phyloP scores from a whole-genome alignment of 2,329 filamentous ascomycete genomes.

The Apiospora kogelbergensis region DNA sequence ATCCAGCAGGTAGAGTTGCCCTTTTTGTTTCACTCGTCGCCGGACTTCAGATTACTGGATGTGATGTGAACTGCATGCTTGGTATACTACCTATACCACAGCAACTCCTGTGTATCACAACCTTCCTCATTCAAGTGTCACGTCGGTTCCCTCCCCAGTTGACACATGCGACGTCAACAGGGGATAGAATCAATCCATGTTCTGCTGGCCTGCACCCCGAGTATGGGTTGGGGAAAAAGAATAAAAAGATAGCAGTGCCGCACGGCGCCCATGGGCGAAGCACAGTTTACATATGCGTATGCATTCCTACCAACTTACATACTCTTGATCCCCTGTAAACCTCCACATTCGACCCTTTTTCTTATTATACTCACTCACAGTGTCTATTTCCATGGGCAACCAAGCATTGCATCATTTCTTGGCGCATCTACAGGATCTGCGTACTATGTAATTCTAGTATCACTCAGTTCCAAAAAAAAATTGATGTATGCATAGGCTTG shows the following conservation, averaged over 20 bases:
- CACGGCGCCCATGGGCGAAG: background rate
- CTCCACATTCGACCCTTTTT: background rate
- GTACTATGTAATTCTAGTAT: background rate
- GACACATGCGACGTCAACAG: background rate
- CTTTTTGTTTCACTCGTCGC: constrained; percentile 8
- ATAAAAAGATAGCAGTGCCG: background rate
- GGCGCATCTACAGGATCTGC: background rate
- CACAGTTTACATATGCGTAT: background rate
- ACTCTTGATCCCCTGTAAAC: background rate
- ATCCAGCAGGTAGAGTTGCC: background rate
- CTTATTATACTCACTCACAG: background rate
- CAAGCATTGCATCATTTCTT: background rate
- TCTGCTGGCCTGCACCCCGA: background rate
- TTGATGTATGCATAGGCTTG: background rate
- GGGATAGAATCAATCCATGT: background rate
- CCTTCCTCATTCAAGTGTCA: background rate
- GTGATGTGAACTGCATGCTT: background rate
- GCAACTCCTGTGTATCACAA: constrained; percentile 2
- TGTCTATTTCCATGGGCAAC: background rate
- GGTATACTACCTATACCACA: background rate
- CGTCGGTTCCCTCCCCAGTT: background rate
- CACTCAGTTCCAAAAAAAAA: background rate
- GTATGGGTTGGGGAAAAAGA: background rate
- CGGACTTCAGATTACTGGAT: constrained; percentile 12
- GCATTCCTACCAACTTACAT: background rate